These are phyloP conservation scores for Rhynchosporium agropyri DNA, from an alignment of 2,329 filamentous ascomycete genomes.

Conservation along the genomic window DNA sequence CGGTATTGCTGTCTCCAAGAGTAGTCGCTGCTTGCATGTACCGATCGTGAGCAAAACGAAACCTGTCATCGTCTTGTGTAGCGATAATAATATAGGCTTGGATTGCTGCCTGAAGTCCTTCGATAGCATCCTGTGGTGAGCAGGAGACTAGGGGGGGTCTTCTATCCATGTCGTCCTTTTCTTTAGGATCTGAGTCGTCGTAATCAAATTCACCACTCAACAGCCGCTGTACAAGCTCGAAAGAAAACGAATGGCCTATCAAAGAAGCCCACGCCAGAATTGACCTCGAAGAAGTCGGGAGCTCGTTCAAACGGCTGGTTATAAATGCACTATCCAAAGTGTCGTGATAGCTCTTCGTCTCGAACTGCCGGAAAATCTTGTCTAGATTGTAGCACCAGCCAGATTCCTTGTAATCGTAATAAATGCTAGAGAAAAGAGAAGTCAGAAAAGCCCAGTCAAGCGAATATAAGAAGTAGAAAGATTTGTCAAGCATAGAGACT, in stretches of 20 bases:
- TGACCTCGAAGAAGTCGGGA: constrained; percentile 72
- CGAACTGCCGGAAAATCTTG: constrained; percentile 81
- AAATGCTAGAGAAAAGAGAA: constrained; percentile 53
- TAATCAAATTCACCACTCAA: constrained; percentile 75
- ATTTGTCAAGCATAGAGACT: too few relatives aligned
- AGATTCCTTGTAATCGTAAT: constrained; percentile 83
- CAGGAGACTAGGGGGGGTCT: constrained; percentile 46
- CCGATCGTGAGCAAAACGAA: constrained; percentile 86
- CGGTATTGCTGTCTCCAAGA: constrained; percentile 68
- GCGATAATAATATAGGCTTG: constrained; percentile 80
- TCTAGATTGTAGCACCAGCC: constrained; percentile 87
- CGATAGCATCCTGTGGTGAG: constrained; percentile 69
- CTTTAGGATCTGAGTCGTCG: constrained; percentile 44
- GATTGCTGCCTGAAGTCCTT: constrained; percentile 80
- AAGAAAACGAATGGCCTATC: constrained; percentile 81
- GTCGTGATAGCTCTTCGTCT: constrained; percentile 75
- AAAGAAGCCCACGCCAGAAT: constrained; percentile 87
- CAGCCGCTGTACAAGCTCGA: constrained; percentile 75
- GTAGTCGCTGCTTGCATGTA: constrained; percentile 75
- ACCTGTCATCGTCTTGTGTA: constrained; percentile 82
- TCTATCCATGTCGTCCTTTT: constrained; percentile 43
- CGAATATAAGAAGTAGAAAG: too few relatives aligned
- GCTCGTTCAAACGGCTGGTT: constrained; percentile 72
- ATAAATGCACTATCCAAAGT: constrained; percentile 84
- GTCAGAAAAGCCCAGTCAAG: too few relatives aligned